These are phyloP conservation scores for Blumeria hordei DNA, from an alignment of 2,329 filamentous ascomycete genomes.

Conservation along the genomic window DNA sequence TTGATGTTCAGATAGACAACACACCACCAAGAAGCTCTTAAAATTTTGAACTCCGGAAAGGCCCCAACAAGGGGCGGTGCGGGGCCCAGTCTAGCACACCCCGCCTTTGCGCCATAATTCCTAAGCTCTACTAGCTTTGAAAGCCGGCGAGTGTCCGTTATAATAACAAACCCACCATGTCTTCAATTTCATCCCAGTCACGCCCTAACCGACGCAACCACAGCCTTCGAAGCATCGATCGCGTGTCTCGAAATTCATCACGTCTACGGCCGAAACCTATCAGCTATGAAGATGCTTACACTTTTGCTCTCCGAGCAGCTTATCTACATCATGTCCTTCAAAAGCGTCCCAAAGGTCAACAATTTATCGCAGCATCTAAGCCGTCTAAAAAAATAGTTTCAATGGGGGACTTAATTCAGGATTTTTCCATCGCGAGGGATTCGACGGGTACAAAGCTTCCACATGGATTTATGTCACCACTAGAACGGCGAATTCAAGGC, in stretches of 20 bases:
- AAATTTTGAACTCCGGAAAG: too few species aligned
- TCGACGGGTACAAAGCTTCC: conserved; percentile 47
- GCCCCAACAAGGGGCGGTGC: neutral
- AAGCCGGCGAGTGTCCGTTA: neutral
- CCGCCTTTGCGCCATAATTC: neutral
- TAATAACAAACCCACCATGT: conserved; percentile 8
- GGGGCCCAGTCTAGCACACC: neutral
- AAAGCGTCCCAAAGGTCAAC: conserved; percentile 68
- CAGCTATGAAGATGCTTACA: conserved; percentile 63
- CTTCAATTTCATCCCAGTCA: conserved; percentile 11
- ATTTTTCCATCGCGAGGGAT: conserved; percentile 44
- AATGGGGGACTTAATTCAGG: conserved; percentile 74
- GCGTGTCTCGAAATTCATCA: conserved; percentile 17
- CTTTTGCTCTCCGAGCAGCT: conserved; percentile 70
- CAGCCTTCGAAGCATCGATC: conserved; percentile 11
- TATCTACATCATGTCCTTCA: conserved; percentile 86
- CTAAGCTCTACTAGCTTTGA: neutral
- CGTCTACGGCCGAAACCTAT: conserved; percentile 23
- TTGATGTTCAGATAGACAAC: too few species aligned
- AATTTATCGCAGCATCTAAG: conserved; percentile 50
- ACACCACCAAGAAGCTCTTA: too few species aligned
- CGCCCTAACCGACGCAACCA: conserved; percentile 12
- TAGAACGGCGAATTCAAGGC: conserved; percentile 23
- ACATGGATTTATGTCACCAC: conserved; percentile 42
- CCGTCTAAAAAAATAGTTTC: conserved; percentile 37